phyloP scores from a whole-genome alignment of 129 eudicot species.

The Pulicaria dysenterica region DNA sequence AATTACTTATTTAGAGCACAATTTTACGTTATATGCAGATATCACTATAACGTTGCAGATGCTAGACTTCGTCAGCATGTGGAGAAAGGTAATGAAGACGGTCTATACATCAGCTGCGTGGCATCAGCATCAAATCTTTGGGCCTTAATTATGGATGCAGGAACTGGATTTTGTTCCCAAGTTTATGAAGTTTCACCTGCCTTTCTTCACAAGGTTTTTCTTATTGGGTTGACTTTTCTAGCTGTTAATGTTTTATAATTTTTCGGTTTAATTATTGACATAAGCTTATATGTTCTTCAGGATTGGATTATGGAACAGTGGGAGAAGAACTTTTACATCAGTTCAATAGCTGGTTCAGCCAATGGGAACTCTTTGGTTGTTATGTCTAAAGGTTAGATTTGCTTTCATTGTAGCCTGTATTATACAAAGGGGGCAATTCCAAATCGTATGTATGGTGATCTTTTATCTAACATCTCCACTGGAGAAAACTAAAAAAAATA shows the following conservation, averaged over 20 bases:
- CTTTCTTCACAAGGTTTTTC: conserved; percentile 84
- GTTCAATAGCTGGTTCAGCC: conserved; percentile 91
- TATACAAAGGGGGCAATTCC: background rate
- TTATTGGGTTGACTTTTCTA: background rate
- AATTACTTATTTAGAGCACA: background rate
- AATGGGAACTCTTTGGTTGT: conserved; percentile 95
- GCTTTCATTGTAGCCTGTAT: background rate
- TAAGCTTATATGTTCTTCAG: conserved; percentile 36
- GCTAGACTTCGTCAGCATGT: conserved; percentile 84
- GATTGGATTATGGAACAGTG: conserved; percentile 99
- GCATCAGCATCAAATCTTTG: conserved; percentile 92
- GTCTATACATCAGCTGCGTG: conserved; percentile 87
- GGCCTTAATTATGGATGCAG: conserved; percentile 99
- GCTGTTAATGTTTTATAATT: background rate
- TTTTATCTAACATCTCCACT: background rate
- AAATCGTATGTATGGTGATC: background rate
- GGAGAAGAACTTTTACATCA: conserved; percentile 97
- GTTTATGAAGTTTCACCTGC: conserved; percentile 87
- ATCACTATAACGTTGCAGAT: conserved; percentile 96
- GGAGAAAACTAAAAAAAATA: background rate
- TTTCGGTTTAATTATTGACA: background rate
- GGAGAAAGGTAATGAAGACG: conserved; percentile 94
- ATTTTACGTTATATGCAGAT: conserved; percentile 48
- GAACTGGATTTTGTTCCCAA: conserved; percentile 82
- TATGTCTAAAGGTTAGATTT: conserved; percentile 89